phyloP scores from a whole-genome alignment of 805 yeast genomes.

The Schizosaccharomyces pombe region DNA sequence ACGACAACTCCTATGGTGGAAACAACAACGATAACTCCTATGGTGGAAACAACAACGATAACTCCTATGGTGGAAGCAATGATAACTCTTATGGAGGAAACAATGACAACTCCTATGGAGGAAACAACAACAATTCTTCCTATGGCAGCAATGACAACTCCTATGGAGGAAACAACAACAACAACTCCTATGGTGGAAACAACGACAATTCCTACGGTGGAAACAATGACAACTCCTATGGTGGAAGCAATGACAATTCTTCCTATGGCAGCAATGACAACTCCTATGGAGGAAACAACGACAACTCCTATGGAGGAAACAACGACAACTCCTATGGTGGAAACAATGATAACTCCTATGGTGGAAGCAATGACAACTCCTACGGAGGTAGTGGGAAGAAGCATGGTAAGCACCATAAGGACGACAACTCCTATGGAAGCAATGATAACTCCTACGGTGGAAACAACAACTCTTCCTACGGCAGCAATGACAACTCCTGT shows the following conservation, averaged over 20 bases:
- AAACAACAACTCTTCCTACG: constrained; percentile 1
- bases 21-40: background rate
- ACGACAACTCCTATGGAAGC: background rate
- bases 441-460: background rate
- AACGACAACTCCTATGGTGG: background rate
- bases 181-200: background rate
- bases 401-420: background rate
- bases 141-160: background rate
- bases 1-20: background rate
- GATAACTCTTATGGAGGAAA: background rate
- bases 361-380: background rate
- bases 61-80: background rate
- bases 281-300: background rate
- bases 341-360: background rate
- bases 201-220: background rate
- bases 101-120: background rate
- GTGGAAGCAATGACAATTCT: background rate
- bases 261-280: background rate
- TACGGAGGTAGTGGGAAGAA: background rate
- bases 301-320: background rate
- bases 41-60: background rate
- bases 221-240: background rate
- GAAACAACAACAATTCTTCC: background rate
- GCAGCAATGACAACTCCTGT: background rate
- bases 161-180: background rate